Base-by-base conservation (phyloP, 345 rosid genomes). In the Microthlaspi erraticum region DNA sequence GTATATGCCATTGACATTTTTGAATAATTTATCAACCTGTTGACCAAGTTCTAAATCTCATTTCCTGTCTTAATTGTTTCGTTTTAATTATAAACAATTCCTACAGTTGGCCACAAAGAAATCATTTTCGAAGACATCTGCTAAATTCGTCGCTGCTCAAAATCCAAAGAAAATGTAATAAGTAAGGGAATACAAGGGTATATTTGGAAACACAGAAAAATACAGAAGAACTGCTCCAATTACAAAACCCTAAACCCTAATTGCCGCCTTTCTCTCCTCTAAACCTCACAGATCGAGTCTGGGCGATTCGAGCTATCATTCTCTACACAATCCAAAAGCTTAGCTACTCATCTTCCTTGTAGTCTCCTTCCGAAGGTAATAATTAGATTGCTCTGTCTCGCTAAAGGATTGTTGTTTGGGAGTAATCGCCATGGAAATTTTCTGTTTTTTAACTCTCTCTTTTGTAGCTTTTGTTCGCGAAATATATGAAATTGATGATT, bases 231-330 rank as follows among this genome's bases (percentile, higher is more conserved):
- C 5, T 38, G 60, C 36, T 41, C 57, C 43, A 56, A 3, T 67
- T 26, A 36, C 68, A 51, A 68, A 75, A 68, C 74, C 73, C 70
- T 68, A 74, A 74, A 49, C 66, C 77, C 72, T 66, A 73, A 57
- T 43, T 9, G 19, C n/a, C 56, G 56, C 54, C 66, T 48, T n/a
- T 20, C 54, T 62, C 38, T 37, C 8, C 13, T 6, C 32, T 54
- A 0, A 16, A 48, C 52, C 29, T 62, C 56, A 10, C 64, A 61
- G 32, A 34, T 20, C 19, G 64, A 65, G 23, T n/a, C 34, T 73
- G 9, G 52, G 65, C 54, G 65, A 46, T 45, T 55, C 59, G 50
- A 54, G n/a, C 18, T 10, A 26, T 26, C 11, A 23, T 4, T 23
- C 62, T 7, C 11, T 52, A 3, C 38, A 19, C n/a, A 33, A 33